These are phyloP conservation scores for Penicillium griseofulvum DNA, from an alignment of 2,329 filamentous ascomycete genomes.

Conservation along the genomic window DNA sequence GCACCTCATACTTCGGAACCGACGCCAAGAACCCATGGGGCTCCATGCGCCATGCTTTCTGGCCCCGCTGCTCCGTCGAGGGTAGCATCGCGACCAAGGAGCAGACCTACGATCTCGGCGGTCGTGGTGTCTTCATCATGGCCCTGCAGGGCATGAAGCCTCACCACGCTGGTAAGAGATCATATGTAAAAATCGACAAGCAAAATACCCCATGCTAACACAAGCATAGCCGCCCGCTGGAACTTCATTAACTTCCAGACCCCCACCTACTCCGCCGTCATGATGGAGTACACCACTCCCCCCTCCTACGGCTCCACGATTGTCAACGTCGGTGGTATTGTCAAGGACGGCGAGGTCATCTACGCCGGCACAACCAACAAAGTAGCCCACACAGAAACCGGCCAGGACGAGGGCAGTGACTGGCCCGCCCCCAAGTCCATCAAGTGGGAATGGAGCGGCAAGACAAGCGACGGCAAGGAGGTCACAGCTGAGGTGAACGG, in stretches of 20 bases:
- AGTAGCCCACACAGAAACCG: slow-evolving; percentile 66
- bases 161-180: slow-evolving; percentile 73
- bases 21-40: slow-evolving; percentile 88
- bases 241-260: slow-evolving; percentile 93
- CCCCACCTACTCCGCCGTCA: slow-evolving; percentile 76
- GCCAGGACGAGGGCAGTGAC: slow-evolving; percentile 71
- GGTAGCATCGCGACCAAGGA: slow-evolving; percentile 81
- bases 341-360: slow-evolving; percentile 76
- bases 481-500: slow-evolving; percentile 70
- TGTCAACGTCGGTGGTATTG: slow-evolving; percentile 79
- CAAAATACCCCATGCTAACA: not conserved
- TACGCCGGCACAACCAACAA: slow-evolving; percentile 65
- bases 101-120: slow-evolving; percentile 77
- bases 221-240: slow-evolving; percentile 68
- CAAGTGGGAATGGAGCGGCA: slow-evolving; percentile 75
- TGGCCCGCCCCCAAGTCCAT: slow-evolving; percentile 83
- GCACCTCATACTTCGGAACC: slow-evolving; percentile 80
- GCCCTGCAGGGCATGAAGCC: slow-evolving; percentile 98
- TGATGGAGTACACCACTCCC: slow-evolving; percentile 97
- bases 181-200: not conserved
- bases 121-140: slow-evolving; percentile 74
- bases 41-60: slow-evolving; percentile 86
- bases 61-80: slow-evolving; percentile 80
- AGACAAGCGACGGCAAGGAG: slow-evolving; percentile 70
- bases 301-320: slow-evolving; percentile 84